phyloP scores from a whole-genome alignment of 495 filamentous ascomycete species.

The Neurospora sublineolata region DNA sequence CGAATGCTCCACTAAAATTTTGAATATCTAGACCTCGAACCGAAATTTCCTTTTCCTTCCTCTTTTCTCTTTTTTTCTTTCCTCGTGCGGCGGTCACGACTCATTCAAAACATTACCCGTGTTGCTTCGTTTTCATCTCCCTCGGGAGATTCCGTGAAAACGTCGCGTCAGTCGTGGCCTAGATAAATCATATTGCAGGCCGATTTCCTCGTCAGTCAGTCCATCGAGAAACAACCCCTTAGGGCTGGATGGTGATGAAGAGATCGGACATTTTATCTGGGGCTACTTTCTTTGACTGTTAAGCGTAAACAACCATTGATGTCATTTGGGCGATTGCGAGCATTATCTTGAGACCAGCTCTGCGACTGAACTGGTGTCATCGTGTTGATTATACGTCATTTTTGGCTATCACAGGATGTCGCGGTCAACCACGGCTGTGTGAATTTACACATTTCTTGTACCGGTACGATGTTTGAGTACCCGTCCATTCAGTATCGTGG shows the following conservation, averaged over 20 bases:
- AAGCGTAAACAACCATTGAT: neutral
- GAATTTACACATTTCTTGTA: neutral
- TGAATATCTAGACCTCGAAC: constrained; percentile 3
- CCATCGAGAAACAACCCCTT: constrained; percentile 26
- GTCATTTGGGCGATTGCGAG: neutral
- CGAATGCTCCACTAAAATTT: constrained; percentile 4
- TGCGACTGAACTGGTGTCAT: neutral
- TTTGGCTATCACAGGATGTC: neutral
- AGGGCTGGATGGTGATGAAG: constrained; percentile 32
- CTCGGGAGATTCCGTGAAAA: constrained; percentile 25
- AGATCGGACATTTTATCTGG: constrained; percentile 31
- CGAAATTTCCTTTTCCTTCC: constrained; percentile 12
- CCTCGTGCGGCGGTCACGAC: constrained; percentile 30
- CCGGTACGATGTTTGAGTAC: neutral
- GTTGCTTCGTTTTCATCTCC: constrained; percentile 33
- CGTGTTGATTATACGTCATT: neutral
- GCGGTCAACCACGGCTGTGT: neutral
- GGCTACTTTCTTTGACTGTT: neutral
- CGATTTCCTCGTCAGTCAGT: constrained; percentile 27
- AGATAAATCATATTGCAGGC: constrained; percentile 39
- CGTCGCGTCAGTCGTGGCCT: constrained; percentile 36
- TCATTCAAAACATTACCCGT: constrained; percentile 31
- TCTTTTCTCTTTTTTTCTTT: constrained; percentile 20
- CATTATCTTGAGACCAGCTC: neutral
- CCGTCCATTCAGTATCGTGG: neutral